Evolutionary conservation across 2,329 filamentous ascomycete genomes (phyloP).

Genomic region (Neoscytalidium dimidiatum): DNA sequence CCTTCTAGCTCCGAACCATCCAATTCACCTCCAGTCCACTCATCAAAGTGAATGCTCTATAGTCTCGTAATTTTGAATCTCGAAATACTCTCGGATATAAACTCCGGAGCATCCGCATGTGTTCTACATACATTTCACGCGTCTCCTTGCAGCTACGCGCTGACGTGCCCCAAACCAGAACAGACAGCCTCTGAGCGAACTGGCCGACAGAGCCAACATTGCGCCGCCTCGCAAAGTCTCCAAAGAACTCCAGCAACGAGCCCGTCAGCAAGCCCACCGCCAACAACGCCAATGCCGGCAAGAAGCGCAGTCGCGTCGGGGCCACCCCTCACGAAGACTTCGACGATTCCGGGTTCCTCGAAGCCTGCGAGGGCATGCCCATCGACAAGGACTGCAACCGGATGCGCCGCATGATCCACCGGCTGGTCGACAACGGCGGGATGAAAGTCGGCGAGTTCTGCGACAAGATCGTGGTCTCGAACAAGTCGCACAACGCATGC

Average conservation of each 20-base stretch:
- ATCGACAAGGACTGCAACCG: slow-evolving; percentile 28
- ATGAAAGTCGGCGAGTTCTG: slow-evolving; percentile 50
- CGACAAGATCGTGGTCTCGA: slow-evolving; percentile 38
- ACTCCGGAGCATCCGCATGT: neutral
- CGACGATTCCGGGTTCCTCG: neutral
- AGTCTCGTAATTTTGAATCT: neutral
- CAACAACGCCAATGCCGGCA: neutral
- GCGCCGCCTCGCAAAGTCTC: neutral
- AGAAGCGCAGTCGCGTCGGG: neutral
- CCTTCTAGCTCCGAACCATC: neutral
- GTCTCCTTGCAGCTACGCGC: neutral
- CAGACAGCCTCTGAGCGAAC: neutral
- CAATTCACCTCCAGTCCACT: neutral
- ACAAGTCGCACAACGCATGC: slow-evolving; percentile 46
- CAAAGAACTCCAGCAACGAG: neutral
- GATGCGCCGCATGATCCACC: slow-evolving; percentile 44
- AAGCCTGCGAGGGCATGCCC: neutral
- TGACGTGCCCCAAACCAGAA: neutral
- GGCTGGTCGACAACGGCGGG: slow-evolving; percentile 45
- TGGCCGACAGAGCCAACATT: neutral
- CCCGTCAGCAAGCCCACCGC: neutral
- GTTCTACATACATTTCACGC: neutral
- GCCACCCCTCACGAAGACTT: neutral
- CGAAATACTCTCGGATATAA: neutral
- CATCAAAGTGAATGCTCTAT: neutral